Conservation (phyloP, 2,329 filamentous ascomycete genomes). For the Cordyceps militaris region DNA sequence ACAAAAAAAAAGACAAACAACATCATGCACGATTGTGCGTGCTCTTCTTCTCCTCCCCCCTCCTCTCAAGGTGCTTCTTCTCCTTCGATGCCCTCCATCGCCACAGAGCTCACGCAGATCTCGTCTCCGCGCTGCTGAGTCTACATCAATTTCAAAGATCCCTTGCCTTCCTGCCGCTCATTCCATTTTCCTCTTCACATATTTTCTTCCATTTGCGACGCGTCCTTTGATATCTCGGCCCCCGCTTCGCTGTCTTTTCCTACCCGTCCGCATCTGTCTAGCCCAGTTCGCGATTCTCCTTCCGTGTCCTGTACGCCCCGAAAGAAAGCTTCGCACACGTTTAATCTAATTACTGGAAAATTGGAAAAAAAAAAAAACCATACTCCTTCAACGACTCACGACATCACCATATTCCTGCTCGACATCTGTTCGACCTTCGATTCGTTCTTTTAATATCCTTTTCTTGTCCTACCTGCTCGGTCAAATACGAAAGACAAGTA, state of each 20-base stretch:
- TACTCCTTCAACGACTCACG: conserved; percentile 6
- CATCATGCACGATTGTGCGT: background rate
- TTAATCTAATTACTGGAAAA: conserved; percentile 3
- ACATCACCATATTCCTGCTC: background rate
- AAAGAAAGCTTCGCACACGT: background rate
- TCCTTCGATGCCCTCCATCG: conserved; percentile 7
- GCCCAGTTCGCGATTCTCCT: background rate
- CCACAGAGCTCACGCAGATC: conserved; percentile 12
- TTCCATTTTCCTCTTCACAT: background rate
- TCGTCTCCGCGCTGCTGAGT: conserved; percentile 14
- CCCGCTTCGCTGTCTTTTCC: conserved; percentile 6
- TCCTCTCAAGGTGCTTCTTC: conserved; percentile 1
- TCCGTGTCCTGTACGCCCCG: background rate
- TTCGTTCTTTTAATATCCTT: background rate
- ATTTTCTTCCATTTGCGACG: background rate
- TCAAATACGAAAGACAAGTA: background rate
- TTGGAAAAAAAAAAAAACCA: background rate
- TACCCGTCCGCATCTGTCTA: background rate
- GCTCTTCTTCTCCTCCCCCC: background rate
- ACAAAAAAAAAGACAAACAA: conserved; percentile 7
- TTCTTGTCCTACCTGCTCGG: background rate
- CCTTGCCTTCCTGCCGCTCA: conserved; percentile 2
- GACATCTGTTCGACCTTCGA: background rate
- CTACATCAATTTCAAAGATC: background rate
- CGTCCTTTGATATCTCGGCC: conserved; percentile 8